Percentiles rank a stretch among this genome's conserved stretches.
These are phyloP conservation scores for Deakozyma indianensis DNA, from an alignment of 805 yeast species.

Conservation along the genomic window DNA sequence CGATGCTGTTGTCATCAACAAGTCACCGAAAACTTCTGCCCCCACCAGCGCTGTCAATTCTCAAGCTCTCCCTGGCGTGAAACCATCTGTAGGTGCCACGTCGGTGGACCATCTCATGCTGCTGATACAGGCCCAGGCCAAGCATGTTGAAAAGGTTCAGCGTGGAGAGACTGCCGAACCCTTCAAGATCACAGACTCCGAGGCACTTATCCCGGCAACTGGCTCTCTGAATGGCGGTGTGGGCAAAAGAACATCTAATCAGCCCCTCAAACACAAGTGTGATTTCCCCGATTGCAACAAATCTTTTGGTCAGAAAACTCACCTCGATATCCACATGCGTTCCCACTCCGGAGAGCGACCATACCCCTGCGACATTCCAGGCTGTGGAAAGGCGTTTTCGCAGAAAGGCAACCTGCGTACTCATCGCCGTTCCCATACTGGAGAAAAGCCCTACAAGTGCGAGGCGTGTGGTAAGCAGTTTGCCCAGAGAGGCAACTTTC, in stretches of 20 bases:
- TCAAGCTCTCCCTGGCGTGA: background rate
- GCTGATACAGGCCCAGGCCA: conserved; percentile 76
- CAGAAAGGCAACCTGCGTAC: conserved; percentile 86
- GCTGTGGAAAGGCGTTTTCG: conserved; percentile 67
- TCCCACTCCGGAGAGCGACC: conserved; percentile 83
- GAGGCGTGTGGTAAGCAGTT: conserved; percentile 61
- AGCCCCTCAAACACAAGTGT: conserved; percentile 17
- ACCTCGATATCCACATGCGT: conserved; percentile 76
- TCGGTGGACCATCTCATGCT: conserved; percentile 86
- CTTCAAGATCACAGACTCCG: conserved; percentile 14
- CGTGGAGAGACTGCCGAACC: conserved; percentile 55
- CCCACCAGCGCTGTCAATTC: background rate
- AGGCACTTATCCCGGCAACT: conserved; percentile 36
- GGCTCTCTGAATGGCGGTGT: conserved; percentile 67
- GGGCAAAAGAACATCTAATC: conserved; percentile 37
- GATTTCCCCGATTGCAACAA: conserved; percentile 44
- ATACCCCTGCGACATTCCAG: conserved; percentile 47
- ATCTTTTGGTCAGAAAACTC: conserved; percentile 79
- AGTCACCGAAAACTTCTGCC: background rate
- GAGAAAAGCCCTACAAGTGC: conserved; percentile 82
- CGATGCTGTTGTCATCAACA: background rate
- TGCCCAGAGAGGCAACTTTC: conserved; percentile 82
- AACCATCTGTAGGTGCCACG: conserved; percentile 23
- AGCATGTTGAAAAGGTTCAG: conserved; percentile 42
- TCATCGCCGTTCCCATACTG: conserved; percentile 75